Base-by-base conservation (phyloP, 2,329 filamentous ascomycete genomes). In the Alternaria sp. region DNA sequence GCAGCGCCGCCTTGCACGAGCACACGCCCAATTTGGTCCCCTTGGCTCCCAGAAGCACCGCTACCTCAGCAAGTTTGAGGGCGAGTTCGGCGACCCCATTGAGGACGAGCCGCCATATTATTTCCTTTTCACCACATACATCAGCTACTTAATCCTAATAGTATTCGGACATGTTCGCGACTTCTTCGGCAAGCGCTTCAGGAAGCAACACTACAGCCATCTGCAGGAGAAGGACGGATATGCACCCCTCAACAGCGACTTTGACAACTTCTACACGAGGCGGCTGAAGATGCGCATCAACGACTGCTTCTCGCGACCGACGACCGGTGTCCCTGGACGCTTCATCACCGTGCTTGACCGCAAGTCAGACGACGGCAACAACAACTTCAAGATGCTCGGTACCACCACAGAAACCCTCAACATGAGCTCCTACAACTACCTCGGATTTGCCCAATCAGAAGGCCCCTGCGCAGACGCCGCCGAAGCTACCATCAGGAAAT, bases 391-490 rank as follows among this genome's bases (percentile, higher is more conserved):
- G 78, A 90, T 94, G 80, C 94, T 92, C 2, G 96, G 96, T 61
- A 97, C 93, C 51, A 91, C 89, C 63, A 98, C 95, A 1, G 93
- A 99, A 81, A 98, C 96, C 0, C 85, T 99, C 74, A 99, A 99
- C 83, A 92, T 99, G 91, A 97, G 95, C 84, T 99, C 96, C 1
- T 99, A 99, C 87, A 99, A 99, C 82, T 99, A 99, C 79, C 92
- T 99, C 23, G 96, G 96, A 46, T 99, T 99, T 75, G 96, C 96
- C 55, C 96, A 99, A 80, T 97, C 96, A 0, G 94, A 98, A 70
- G 96, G 96, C 11, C 95, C 96, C 44, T 99, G 96, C 77, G 96
- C 96, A 50, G 95, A 98, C 79, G 91, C 92, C 14, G 93, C 95
- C 5, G 96, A 99, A 83, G 91, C 94, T 50, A 88, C 88, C 50